phyloP scores from a whole-genome alignment of 208 protist species.

The Trypanosoma platydactyli region DNA sequence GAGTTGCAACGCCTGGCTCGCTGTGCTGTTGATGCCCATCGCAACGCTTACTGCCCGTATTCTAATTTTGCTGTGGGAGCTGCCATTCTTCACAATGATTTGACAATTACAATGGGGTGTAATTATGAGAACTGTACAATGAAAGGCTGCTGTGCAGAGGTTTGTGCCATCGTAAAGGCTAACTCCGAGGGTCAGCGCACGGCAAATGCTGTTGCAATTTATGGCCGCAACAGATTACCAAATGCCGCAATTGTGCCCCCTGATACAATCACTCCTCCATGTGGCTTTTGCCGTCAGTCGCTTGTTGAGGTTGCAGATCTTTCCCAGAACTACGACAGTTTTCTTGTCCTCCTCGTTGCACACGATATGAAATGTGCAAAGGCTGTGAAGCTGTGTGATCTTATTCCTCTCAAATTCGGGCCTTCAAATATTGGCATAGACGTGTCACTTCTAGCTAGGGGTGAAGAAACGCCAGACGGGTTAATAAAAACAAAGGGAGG shows the following conservation, averaged over 20 bases:
- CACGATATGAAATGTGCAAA: conserved; percentile 47
- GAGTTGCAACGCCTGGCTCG: conserved; percentile 42
- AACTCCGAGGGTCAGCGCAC: conserved; percentile 71
- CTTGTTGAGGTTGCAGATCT: conserved; percentile 82
- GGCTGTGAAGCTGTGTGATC: conserved; percentile 56
- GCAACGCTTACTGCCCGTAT: conserved; percentile 70
- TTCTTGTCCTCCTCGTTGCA: conserved; percentile 71
- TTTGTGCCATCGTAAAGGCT: conserved; percentile 78
- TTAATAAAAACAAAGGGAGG: conserved; percentile 3
- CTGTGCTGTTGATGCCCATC: conserved; percentile 56
- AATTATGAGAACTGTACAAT: conserved; percentile 89
- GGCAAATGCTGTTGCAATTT: conserved; percentile 75
- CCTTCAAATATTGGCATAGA: conserved; percentile 77
- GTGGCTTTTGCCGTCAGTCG: conserved; percentile 82
- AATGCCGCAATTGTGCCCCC: conserved; percentile 25
- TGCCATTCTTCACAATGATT: conserved; percentile 68
- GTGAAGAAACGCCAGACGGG: neutral
- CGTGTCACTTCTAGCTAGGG: conserved; percentile 28
- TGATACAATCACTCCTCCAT: conserved; percentile 65
- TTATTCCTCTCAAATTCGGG: conserved; percentile 73
- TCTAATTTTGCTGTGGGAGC: conserved; percentile 82
- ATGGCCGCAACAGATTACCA: conserved; percentile 40
- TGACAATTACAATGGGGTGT: conserved; percentile 62
- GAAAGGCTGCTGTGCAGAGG: conserved; percentile 82
- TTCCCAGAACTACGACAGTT: conserved; percentile 58